Evolutionary conservation across 805 yeast genomes (phyloP).

Genomic region (Debaryomyces tyrocola): DNA sequence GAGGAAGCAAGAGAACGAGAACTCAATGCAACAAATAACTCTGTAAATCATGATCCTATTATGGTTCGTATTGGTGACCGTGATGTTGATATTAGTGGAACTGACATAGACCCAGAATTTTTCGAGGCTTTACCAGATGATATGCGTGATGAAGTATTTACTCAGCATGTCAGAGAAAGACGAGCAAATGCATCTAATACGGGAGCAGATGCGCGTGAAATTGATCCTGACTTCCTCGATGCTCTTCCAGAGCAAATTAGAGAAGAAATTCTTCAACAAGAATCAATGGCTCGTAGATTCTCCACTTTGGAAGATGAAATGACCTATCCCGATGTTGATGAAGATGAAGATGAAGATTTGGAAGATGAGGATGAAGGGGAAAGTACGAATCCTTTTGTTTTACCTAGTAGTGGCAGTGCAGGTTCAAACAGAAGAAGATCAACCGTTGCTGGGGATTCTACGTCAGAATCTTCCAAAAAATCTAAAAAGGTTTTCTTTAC

Average conservation of each 20-base stretch:
- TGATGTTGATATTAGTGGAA: slow-evolving; percentile 81
- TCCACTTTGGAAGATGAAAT: slow-evolving; percentile 21
- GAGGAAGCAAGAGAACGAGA: slow-evolving; percentile 26
- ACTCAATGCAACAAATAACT: slow-evolving; percentile 13
- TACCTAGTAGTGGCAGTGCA: slow-evolving; percentile 2
- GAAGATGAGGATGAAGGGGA: slow-evolving; percentile 8
- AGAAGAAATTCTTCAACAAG: slow-evolving; percentile 61
- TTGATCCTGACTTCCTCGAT: slow-evolving; percentile 76
- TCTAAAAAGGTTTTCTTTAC: slow-evolving; percentile 43
- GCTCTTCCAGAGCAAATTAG: slow-evolving; percentile 74
- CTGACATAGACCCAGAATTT: slow-evolving; percentile 91
- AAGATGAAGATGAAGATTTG: slow-evolving; percentile 12
- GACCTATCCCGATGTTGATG: slow-evolving; percentile 22
- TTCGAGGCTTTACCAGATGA: slow-evolving; percentile 88
- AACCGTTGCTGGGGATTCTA: slow-evolving; percentile 6
- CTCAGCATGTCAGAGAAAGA: slow-evolving; percentile 78
- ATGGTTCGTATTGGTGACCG: slow-evolving; percentile 73
- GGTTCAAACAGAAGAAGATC: slow-evolving; percentile 10
- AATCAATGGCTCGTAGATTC: slow-evolving; percentile 44
- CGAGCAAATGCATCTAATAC: slow-evolving; percentile 54
- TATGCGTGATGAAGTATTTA: slow-evolving; percentile 87
- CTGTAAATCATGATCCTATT: slow-evolving; percentile 46
- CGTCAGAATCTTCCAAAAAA: slow-evolving; percentile 4
- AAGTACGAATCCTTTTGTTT: neutral
- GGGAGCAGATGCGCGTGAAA: slow-evolving; percentile 54